phyloP scores from a whole-genome alignment of 768 basidiomycete genomes.

The Arthromyces matolae region DNA sequence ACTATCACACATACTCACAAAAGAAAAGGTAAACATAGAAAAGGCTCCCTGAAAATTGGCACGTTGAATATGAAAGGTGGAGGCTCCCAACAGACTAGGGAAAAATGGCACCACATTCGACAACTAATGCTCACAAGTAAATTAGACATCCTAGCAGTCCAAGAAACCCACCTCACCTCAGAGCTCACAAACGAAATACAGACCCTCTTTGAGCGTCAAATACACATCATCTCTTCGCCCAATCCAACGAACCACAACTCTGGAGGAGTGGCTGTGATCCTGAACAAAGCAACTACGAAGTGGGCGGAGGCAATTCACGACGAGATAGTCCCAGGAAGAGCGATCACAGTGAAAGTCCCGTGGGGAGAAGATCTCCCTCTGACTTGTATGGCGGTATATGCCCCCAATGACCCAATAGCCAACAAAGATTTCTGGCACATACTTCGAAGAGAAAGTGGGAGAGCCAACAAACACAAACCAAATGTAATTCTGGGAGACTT shows the following conservation, averaged over 20 bases:
- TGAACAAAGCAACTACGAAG: no score
- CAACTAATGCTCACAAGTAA: no score
- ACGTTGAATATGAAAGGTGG: not conserved
- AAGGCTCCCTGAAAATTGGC: no score
- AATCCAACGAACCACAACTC: not conserved
- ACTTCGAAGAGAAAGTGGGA: not conserved
- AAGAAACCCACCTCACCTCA: no score
- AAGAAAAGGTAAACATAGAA: no score
- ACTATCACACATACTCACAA: no score
- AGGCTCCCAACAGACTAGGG: no score
- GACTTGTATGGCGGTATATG: not conserved
- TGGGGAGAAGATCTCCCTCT: not conserved
- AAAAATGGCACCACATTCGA: no score
- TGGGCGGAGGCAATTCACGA: not conserved
- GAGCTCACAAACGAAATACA: no score
- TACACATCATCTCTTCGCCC: not conserved
- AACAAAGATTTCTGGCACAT: not conserved
- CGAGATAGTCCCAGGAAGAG: no score
- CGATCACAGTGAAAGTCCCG: not conserved
- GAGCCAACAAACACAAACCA: not conserved
- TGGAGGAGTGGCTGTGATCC: no score
- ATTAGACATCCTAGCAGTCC: no score
- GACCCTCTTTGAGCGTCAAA: not conserved
- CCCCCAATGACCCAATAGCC: not conserved
- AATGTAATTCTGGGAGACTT: not conserved